phyloP scores from a whole-genome alignment of 2,329 filamentous ascomycete genomes.

The Ophiostoma pallidulum region DNA sequence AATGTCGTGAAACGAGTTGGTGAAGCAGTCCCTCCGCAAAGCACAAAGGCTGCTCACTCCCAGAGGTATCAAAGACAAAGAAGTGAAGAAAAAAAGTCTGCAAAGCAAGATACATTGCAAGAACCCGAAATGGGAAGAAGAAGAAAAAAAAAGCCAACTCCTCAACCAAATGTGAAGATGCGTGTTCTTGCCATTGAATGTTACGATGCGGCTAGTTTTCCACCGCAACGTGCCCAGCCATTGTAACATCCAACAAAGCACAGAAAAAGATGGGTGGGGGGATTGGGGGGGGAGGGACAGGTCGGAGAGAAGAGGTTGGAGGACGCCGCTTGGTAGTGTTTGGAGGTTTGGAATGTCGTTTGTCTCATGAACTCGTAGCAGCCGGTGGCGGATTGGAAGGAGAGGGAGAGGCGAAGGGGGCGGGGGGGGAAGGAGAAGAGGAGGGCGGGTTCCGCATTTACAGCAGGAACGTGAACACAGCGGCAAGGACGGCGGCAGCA shows the following conservation, averaged over 20 bases:
- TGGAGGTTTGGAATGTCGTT: conserved; percentile 2
- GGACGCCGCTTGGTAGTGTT: conserved; percentile 10
- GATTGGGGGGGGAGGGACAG: background rate
- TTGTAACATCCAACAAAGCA: conserved; percentile 15
- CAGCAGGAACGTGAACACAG: conserved; percentile 22
- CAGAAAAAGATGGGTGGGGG: conserved; percentile 9
- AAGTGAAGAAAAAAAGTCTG: conserved; percentile 1
- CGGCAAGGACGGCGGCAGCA: conserved; percentile 21
- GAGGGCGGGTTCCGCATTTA: conserved; percentile 5
- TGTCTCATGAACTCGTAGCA: conserved; percentile 18
- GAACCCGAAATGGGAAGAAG: background rate
- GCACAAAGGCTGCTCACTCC: background rate
- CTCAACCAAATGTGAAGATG: conserved; percentile 7
- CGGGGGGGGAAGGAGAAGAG: background rate
- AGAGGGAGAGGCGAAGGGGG: background rate
- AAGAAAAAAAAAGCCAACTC: background rate
- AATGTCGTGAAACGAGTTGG: too few species aligned
- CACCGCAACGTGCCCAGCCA: conserved; percentile 8
- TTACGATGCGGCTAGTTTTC: conserved; percentile 10
- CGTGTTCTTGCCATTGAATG: conserved; percentile 5
- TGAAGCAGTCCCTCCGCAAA: too few species aligned
- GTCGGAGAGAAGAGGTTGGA: background rate
- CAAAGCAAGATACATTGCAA: background rate
- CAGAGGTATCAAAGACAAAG: conserved; percentile 1
- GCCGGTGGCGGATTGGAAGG: conserved; percentile 1